Percentiles rank a stretch among this genome's conserved stretches.
Conservation (phyloP, 495 filamentous ascomycete genomes). For the Aspergillus biplanus region DNA sequence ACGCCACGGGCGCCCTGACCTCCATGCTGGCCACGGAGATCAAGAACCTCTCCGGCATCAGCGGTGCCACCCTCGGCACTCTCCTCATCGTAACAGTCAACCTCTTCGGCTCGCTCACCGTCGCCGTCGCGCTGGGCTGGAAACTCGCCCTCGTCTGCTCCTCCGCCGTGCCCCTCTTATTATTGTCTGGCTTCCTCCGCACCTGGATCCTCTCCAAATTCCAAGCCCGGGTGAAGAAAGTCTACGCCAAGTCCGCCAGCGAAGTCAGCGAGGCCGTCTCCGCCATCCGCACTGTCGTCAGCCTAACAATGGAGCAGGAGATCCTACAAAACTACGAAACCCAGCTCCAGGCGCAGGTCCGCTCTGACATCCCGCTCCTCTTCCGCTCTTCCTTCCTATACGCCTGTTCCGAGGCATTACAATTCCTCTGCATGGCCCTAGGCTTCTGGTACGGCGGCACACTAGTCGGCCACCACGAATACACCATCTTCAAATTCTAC, state of each 20-base stretch:
- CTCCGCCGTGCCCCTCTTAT: slow-evolving; percentile 73
- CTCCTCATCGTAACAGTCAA: slow-evolving; percentile 76
- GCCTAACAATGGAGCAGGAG: slow-evolving; percentile 79
- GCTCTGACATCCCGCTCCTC: slow-evolving; percentile 63
- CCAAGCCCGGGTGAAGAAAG: slow-evolving; percentile 67
- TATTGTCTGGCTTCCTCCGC: slow-evolving; percentile 81
- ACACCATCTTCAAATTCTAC: slow-evolving; percentile 79
- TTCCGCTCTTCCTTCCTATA: slow-evolving; percentile 72
- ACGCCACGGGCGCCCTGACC: slow-evolving; percentile 78
- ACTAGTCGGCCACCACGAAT: slow-evolving; percentile 69
- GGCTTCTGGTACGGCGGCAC: slow-evolving; percentile 93
- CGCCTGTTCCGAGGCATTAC: slow-evolving; percentile 74
- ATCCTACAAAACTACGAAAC: slow-evolving; percentile 71
- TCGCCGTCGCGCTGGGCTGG: slow-evolving; percentile 79
- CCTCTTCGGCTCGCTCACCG: slow-evolving; percentile 64
- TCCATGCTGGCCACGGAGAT: slow-evolving; percentile 83
- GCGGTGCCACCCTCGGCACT: slow-evolving; percentile 79
- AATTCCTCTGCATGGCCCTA: slow-evolving; percentile 80
- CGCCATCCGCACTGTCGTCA: slow-evolving; percentile 92
- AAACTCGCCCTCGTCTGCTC: slow-evolving; percentile 86
- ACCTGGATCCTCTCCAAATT: slow-evolving; percentile 80
- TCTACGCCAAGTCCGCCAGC: slow-evolving; percentile 73
- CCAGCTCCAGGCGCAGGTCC: slow-evolving; percentile 64
- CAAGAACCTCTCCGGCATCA: slow-evolving; percentile 79
- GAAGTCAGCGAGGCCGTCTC: slow-evolving; percentile 89